Evolutionary conservation across 257 asterid species (phyloP).

Genomic region (Solanum pennellii): DNA sequence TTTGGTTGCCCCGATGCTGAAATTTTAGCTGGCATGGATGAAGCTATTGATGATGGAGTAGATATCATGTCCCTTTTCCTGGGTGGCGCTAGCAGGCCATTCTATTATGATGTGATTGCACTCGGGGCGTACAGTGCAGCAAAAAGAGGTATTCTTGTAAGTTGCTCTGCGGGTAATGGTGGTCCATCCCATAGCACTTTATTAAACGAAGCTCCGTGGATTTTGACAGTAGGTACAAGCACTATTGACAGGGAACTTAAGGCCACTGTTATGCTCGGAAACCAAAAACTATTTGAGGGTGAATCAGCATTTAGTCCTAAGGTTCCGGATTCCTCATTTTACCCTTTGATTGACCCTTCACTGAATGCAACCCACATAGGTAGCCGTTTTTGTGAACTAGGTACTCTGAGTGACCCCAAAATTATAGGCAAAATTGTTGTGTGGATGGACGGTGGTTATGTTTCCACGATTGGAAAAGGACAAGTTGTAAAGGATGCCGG

Average conservation of each 20-base stretch:
- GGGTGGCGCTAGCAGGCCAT: not conserved
- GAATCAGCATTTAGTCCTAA: constrained; percentile 6
- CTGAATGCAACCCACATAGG: not conserved
- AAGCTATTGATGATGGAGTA: constrained; percentile 27
- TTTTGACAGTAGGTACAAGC: constrained; percentile 44
- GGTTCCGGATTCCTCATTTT: not conserved
- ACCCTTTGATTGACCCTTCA: not conserved
- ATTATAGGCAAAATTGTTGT: not conserved
- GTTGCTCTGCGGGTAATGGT: constrained; percentile 16
- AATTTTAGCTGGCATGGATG: constrained; percentile 38
- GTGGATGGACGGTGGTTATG: not conserved
- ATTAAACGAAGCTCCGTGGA: constrained; percentile 33
- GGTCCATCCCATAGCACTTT: constrained; percentile 2
- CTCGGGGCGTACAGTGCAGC: constrained; percentile 29
- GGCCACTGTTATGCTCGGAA: constrained; percentile 22
- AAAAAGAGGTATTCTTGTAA: constrained; percentile 33
- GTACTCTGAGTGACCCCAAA: not conserved
- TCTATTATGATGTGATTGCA: constrained; percentile 9
- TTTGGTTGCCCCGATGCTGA: not conserved
- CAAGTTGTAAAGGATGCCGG: not conserved
- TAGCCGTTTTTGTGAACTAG: not conserved
- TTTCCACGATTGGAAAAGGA: not conserved
- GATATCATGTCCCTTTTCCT: constrained; percentile 26
- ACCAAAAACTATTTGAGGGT: constrained; percentile 9
- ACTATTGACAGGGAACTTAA: constrained; percentile 20